Base-by-base conservation (phyloP, 2,329 filamentous ascomycete genomes). In the Sporothrix phasma region DNA sequence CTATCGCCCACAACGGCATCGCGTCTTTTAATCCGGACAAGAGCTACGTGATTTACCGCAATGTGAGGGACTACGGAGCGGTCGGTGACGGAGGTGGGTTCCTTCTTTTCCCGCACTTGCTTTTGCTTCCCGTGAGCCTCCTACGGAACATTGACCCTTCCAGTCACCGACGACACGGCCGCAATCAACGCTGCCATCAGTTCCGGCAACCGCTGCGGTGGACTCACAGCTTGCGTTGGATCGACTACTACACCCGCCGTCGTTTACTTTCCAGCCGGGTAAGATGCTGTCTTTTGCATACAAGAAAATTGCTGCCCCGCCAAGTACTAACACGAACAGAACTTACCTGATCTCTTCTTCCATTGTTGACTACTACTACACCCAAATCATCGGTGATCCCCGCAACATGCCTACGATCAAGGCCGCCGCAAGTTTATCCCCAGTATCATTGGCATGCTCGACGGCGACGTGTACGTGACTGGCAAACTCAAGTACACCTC, bases 121-220 rank as follows among this genome's bases (percentile, higher is more conserved):
- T 17, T 43, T 17, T 41, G 13, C 3, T 41, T n/a, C 5, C 5
- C 39, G 39, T 5, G 3, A 15, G 13, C 10, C 11, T 13, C 34
- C 34, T 41, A 15, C 19, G 43, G 19, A 46, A 41, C 45, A 29
- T n/a, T 62, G 29, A 62, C 47, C 47, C 2, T 31, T n/a, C 11
- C 46, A 74, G 73, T 73, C 1, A 86, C 88, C 1, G 90, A 94
- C 68, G 90, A 94, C 71, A 92, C 90, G 1, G 78, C 77, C 11
- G 84, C 84, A 17, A 83, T 94, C 66, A 88, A 92, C 71, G 76
- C 76, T n/a, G 82, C 89, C 17, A 80, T 94, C 66, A 79, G 83
- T 65, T 70, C 73, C 4, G 68, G 68, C 1, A 61, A 64, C n/a
- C 65, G 69, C 29, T 70, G 69, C 41, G 68, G 67, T 17, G 79